phyloP scores from a whole-genome alignment of 805 yeast genomes.

The Candida bentonensis region DNA sequence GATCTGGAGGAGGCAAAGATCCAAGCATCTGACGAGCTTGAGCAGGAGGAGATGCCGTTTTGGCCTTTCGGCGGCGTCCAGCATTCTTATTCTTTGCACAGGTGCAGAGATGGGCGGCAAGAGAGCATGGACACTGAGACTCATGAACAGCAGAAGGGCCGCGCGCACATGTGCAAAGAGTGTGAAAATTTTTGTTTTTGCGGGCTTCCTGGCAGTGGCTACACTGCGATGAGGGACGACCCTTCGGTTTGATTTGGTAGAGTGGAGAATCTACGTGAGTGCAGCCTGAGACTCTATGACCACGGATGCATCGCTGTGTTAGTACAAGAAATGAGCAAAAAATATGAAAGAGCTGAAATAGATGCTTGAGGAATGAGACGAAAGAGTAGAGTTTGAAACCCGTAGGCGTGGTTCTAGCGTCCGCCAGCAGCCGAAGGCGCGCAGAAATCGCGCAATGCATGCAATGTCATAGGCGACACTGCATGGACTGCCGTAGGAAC shows the following conservation, averaged over 20 bases:
- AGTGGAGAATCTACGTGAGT: constrained; percentile 83
- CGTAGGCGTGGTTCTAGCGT: too few relatives aligned
- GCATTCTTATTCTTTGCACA: background rate
- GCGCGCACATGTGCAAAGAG: constrained; percentile 22
- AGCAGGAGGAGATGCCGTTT: background rate
- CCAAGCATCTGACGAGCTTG: too few relatives aligned
- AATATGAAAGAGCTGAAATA: too few relatives aligned
- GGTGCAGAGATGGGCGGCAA: background rate
- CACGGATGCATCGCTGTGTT: constrained; percentile 64
- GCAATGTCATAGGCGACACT: too few relatives aligned
- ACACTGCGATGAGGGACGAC: constrained; percentile 90
- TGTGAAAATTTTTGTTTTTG: constrained; percentile 13
- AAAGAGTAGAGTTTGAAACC: too few relatives aligned
- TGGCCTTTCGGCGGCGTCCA: background rate
- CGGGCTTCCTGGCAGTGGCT: constrained; percentile 43
- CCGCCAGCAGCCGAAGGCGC: too few relatives aligned
- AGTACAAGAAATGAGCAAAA: too few relatives aligned
- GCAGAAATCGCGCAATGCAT: too few relatives aligned
- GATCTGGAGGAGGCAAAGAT: too few relatives aligned
- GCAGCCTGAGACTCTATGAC: constrained; percentile 91
- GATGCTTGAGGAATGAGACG: too few relatives aligned
- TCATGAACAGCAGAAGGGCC: constrained; percentile 3
- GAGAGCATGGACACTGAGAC: constrained; percentile 4
- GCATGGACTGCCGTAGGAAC: too few relatives aligned
- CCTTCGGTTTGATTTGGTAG: constrained; percentile 90